Conservation (phyloP, 164 flowering plant species). For the Amborella trichopoda region DNA sequence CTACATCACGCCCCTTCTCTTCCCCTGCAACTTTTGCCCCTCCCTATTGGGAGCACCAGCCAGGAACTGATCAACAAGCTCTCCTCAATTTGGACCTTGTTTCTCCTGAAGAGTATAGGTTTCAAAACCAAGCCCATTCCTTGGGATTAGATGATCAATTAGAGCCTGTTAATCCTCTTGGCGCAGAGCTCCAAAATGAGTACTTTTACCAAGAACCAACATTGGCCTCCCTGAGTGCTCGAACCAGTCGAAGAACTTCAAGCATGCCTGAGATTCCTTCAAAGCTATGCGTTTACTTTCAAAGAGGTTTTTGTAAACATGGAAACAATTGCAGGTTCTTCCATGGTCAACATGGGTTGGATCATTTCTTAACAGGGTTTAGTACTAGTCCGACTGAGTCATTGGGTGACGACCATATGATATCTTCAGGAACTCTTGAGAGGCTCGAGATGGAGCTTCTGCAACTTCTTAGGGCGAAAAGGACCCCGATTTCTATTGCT, state of each 20-base stretch:
- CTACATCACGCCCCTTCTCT: slow-evolving; percentile 25
- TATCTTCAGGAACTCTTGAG: slow-evolving; percentile 63
- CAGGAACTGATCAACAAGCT: slow-evolving; percentile 17
- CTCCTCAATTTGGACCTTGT: slow-evolving; percentile 17
- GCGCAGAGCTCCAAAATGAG: slow-evolving; percentile 14
- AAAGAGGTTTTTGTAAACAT: slow-evolving; percentile 73
- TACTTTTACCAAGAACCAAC: slow-evolving; percentile 29
- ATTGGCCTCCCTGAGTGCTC: slow-evolving; percentile 16
- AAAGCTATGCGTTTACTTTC: slow-evolving; percentile 62
- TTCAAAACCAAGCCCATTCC: slow-evolving; percentile 29
- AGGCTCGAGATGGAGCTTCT: slow-evolving; percentile 59
- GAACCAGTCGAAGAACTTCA: slow-evolving; percentile 23
- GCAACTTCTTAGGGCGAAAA: slow-evolving; percentile 52
- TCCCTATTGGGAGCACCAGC: slow-evolving; percentile 40
- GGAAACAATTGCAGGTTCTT: slow-evolving; percentile 67
- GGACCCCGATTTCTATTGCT: slow-evolving; percentile 74
- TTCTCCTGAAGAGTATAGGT: slow-evolving; percentile 22
- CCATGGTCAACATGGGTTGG: slow-evolving; percentile 39
- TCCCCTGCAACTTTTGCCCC: slow-evolving; percentile 19
- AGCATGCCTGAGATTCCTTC: slow-evolving; percentile 27
- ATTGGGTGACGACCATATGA: slow-evolving; percentile 32
- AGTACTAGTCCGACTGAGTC: slow-evolving; percentile 18
- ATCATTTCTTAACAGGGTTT: slow-evolving; percentile 27
- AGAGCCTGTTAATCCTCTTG: slow-evolving; percentile 19
- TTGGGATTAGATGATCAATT: slow-evolving; percentile 38